phyloP scores from a whole-genome alignment of 306 rosid species.

The Cucurbita ficifolia region DNA sequence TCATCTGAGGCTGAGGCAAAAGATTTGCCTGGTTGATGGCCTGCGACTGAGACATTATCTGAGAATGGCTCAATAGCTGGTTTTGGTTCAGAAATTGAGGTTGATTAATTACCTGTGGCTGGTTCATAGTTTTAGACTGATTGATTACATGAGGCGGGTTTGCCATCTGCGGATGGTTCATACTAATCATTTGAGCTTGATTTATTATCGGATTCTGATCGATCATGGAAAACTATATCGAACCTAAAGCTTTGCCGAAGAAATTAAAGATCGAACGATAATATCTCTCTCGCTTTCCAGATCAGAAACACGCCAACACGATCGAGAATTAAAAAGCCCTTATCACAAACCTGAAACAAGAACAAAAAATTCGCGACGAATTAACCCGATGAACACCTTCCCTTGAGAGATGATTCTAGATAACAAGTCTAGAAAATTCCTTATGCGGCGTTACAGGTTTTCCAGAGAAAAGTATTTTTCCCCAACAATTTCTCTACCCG shows the following conservation, averaged over 20 bases:
- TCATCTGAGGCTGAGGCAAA: slow-evolving; percentile 11
- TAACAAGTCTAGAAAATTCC: neutral
- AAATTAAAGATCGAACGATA: neutral
- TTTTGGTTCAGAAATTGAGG: slow-evolving; percentile 12
- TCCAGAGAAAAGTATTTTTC: neutral
- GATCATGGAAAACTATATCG: slow-evolving; percentile 15
- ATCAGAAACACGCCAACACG: neutral
- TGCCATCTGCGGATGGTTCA: slow-evolving; percentile 15
- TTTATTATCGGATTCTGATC: slow-evolving; percentile 33
- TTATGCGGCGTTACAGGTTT: neutral
- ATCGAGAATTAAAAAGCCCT: neutral
- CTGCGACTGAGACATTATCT: slow-evolving; percentile 25
- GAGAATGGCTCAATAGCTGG: slow-evolving; percentile 17
- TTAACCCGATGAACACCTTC: neutral
- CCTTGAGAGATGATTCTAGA: too few species aligned
- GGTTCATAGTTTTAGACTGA: slow-evolving; percentile 19
- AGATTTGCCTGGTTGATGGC: slow-evolving; percentile 16
- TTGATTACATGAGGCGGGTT: slow-evolving; percentile 14
- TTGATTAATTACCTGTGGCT: slow-evolving; percentile 17
- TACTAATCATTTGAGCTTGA: slow-evolving; percentile 26
- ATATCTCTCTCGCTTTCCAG: neutral
- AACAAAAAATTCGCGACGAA: neutral
- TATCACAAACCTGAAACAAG: neutral
- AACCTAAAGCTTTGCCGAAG: neutral
- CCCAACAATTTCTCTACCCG: neutral